Evolutionary conservation across 2,329 filamentous ascomycete genomes (phyloP), one percentile per base, ranked within the genome.

Genomic region (Sclerotinia subarctica): DNA sequence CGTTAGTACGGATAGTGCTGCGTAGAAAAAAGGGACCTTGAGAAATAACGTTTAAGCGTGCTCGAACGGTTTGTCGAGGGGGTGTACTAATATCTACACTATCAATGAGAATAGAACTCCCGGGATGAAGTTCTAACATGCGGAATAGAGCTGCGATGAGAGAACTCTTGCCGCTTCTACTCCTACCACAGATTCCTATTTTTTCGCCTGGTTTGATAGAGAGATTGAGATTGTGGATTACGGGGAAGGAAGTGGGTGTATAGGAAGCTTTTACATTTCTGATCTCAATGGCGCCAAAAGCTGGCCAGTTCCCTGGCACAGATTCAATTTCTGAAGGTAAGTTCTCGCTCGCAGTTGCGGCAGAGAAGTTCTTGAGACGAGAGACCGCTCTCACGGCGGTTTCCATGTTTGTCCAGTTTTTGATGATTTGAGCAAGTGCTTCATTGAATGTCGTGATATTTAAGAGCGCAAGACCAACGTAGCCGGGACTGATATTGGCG

Each of bases 171-270:
- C 81, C 81, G 65, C 78, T 80, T 80, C 56, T 70, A 56, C 70
- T 72, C 2, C 85, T 81, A 1, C 86, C 85, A 65, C 83, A 85
- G 3, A 87, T 69, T 13, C 72, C 72, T 5, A 75, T 68, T 82
- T 84, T 32, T 82, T 87, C 85, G 79, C 10, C 85, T 82, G 62
- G 82, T 82, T 17, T 85, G 76, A 29, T 82, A 78, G n/a, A 84
- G 74, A 72, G 82, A 81, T 71, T 84, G 78, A 10, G 42, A 47
- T 73, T 64, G 6, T 68, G 47, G 7, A 76, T 64, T 17, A 73
- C 74, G 5, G 67, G 66, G 7, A 60, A 57, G 1, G 66, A 67
- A 52, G 60, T 63, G 5, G 72, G 75, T 1, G 76, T 75, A 47
- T 78, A 78, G 2, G 75, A 70, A 0, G 75, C 78, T 0, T 72